phyloP scores from a whole-genome alignment of 192 early-diverging fungal genomes.

The Coemansia guatemalensis region DNA sequence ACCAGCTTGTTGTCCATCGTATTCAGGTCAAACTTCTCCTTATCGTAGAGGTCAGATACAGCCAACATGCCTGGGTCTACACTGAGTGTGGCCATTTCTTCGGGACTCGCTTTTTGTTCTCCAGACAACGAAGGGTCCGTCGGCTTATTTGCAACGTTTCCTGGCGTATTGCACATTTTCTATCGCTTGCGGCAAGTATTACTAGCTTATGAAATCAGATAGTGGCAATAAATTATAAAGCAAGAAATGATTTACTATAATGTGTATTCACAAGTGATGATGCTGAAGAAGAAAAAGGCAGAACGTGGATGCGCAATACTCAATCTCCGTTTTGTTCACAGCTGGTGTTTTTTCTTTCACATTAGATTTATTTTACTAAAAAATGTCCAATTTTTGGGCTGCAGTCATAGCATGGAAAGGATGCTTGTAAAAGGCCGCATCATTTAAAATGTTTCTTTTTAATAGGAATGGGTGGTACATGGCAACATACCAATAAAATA shows the following conservation, averaged over 20 bases:
- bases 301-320: background rate
- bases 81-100: constrained; percentile 50
- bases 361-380: background rate
- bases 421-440: background rate
- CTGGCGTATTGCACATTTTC: constrained; percentile 16
- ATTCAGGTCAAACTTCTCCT: constrained; percentile 75
- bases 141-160: constrained; percentile 24
- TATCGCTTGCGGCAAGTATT: background rate
- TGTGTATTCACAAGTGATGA: background rate
- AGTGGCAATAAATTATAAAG: background rate
- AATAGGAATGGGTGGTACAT: background rate
- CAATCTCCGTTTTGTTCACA: background rate
- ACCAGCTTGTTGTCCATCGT: constrained; percentile 75
- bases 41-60: constrained; percentile 75
- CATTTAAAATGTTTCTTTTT: background rate
- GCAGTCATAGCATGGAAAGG: background rate
- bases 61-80: constrained; percentile 62
- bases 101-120: constrained; percentile 10
- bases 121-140: constrained; percentile 14
- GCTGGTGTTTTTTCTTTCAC: background rate
- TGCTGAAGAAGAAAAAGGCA: background rate
- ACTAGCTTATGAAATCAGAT: background rate
- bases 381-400: constrained; percentile 4
- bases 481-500: background rate
- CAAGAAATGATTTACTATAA: background rate